phyloP scores from a whole-genome alignment of 768 basidiomycete genomes.

The Mycena indigotica region DNA sequence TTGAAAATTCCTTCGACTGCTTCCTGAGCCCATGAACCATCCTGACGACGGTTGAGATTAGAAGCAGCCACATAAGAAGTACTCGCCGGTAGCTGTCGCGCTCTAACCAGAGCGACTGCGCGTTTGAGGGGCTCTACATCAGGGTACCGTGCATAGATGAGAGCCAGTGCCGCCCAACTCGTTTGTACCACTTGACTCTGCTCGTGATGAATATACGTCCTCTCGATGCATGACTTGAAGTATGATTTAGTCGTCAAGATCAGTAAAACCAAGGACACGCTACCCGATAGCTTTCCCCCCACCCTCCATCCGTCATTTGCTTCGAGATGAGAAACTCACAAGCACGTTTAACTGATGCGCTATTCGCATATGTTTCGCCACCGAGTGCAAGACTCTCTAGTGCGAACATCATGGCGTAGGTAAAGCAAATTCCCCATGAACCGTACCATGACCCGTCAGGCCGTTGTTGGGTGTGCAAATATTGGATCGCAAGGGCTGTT shows the following conservation, averaged over 20 bases:
- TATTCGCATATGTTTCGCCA: slow-evolving; percentile 85
- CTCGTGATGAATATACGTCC: slow-evolving; percentile 77
- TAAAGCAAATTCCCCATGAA: slow-evolving; percentile 97
- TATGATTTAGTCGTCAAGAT: slow-evolving; percentile 31
- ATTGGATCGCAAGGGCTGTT: slow-evolving; percentile 69
- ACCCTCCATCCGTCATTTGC: slow-evolving; percentile 92
- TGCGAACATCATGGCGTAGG: slow-evolving; percentile 96
- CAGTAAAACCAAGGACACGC: slow-evolving; percentile 13
- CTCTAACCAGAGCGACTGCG: slow-evolving; percentile 84
- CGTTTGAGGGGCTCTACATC: slow-evolving; percentile 74
- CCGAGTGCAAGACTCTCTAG: slow-evolving; percentile 86
- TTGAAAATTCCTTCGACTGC: slow-evolving; percentile 96
- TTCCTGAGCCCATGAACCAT: slow-evolving; percentile 96
- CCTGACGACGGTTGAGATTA: slow-evolving; percentile 38
- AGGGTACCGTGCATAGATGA: slow-evolving; percentile 90
- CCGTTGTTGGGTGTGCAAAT: slow-evolving; percentile 76
- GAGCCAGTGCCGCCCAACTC: slow-evolving; percentile 87
- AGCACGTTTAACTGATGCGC: slow-evolving; percentile 63
- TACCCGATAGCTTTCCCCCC: slow-evolving; percentile 98
- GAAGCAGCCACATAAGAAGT: background rate
- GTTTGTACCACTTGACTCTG: slow-evolving; percentile 89
- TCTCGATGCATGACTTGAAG: slow-evolving; percentile 86
- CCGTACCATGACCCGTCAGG: slow-evolving; percentile 93
- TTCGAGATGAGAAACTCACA: slow-evolving; percentile 84
- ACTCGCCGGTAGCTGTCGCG: slow-evolving; percentile 76